phyloP scores from a whole-genome alignment of 495 filamentous ascomycete species.

The Talaromyces borbonicus region DNA sequence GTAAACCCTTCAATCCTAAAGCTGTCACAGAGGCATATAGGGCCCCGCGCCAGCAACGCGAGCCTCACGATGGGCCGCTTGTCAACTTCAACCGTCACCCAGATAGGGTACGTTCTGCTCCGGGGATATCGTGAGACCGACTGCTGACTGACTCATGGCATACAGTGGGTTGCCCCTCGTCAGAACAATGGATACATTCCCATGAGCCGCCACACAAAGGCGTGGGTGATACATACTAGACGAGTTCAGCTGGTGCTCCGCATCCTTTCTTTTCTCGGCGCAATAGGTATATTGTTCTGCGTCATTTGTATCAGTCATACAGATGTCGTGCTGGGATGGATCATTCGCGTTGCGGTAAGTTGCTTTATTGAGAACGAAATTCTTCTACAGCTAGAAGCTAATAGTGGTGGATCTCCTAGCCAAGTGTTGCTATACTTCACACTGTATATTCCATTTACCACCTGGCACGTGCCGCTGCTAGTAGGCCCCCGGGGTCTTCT shows the following conservation, averaged over 20 bases:
- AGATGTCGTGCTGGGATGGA: constrained; percentile 54
- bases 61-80: constrained; percentile 63
- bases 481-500: constrained; percentile 62
- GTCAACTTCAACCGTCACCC: constrained; percentile 73
- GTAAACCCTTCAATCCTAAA: constrained; percentile 65
- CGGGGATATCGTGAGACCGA: too few relatives aligned
- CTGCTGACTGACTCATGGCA: too few relatives aligned
- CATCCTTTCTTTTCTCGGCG: constrained; percentile 51
- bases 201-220: constrained; percentile 62
- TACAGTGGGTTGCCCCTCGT: constrained; percentile 4
- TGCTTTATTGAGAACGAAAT: background rate
- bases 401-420: constrained; percentile 39
- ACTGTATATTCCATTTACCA: constrained; percentile 71
- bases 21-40: constrained; percentile 66
- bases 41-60: constrained; percentile 40
- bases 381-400: constrained; percentile 2
- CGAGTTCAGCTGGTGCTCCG: constrained; percentile 57
- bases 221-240: constrained; percentile 54
- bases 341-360: constrained; percentile 68
- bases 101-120: constrained; percentile 64
- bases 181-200: constrained; percentile 28
- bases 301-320: constrained; percentile 63
- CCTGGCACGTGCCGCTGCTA: constrained; percentile 53
- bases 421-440: constrained; percentile 59
- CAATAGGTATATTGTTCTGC: constrained; percentile 59